Evolutionary conservation across 768 basidiomycete genomes (phyloP).

Genomic region (Amanita pallidorosea): DNA sequence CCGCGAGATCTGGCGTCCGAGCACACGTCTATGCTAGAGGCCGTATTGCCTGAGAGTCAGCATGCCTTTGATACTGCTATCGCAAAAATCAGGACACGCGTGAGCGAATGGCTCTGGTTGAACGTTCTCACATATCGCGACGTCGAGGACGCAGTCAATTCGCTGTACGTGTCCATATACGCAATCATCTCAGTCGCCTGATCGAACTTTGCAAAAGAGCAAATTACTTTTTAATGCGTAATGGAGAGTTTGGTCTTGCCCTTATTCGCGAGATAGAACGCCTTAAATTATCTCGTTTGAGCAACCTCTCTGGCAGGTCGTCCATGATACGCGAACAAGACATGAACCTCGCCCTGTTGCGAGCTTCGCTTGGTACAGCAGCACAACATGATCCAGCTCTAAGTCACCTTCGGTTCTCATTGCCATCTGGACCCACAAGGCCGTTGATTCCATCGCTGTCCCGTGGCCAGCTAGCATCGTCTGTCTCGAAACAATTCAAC

Average conservation of each 20-base stretch:
- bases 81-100: slow-evolving; percentile 61
- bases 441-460: slow-evolving; percentile 72
- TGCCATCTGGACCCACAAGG: slow-evolving; percentile 75
- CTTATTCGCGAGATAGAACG: slow-evolving; percentile 82
- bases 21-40: slow-evolving; percentile 55
- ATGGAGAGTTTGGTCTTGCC: slow-evolving; percentile 79
- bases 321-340: slow-evolving; percentile 89
- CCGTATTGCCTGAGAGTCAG: slow-evolving; percentile 63
- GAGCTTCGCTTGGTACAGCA: slow-evolving; percentile 80
- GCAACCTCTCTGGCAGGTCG: slow-evolving; percentile 47
- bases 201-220: slow-evolving; percentile 38
- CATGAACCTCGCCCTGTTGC: slow-evolving; percentile 74
- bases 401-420: slow-evolving; percentile 57
- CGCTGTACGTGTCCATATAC: slow-evolving; percentile 44
- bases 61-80: slow-evolving; percentile 70
- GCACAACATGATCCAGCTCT: slow-evolving; percentile 82
- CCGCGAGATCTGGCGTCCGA: slow-evolving; percentile 55
- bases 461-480: slow-evolving; percentile 25
- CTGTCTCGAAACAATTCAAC: slow-evolving; percentile 19
- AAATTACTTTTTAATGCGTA: slow-evolving; percentile 79
- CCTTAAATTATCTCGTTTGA: slow-evolving; percentile 70
- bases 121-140: slow-evolving; percentile 80
- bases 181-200: slow-evolving; percentile 1
- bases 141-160: slow-evolving; percentile 76
- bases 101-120: slow-evolving; percentile 92